Percentiles rank a stretch among this genome's conserved stretches.
Conservation (phyloP, 768 basidiomycete species). For the Cyathus striatus region DNA sequence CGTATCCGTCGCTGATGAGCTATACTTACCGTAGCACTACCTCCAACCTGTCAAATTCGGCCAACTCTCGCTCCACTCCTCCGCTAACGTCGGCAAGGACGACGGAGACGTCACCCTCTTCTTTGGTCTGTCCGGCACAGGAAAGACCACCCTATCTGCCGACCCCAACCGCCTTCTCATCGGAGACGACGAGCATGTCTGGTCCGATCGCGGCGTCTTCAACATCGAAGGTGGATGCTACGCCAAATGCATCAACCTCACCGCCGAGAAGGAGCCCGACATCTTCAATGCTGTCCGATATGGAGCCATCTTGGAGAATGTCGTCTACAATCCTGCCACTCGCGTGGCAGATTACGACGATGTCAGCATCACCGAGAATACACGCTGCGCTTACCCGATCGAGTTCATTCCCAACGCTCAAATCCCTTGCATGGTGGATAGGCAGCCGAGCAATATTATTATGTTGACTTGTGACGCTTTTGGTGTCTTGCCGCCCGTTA, state of each 20-base stretch:
- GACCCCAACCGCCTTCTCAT: slow-evolving; percentile 92
- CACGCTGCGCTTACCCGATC: slow-evolving; percentile 98
- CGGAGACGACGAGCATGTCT: slow-evolving; percentile 99
- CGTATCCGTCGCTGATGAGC: too few species aligned
- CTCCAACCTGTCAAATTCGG: slow-evolving; percentile 98
- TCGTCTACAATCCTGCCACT: slow-evolving; percentile 85
- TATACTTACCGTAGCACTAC: slow-evolving; percentile 65
- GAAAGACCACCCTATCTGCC: slow-evolving; percentile 97
- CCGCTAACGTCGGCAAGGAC: slow-evolving; percentile 90
- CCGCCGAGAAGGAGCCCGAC: slow-evolving; percentile 96
- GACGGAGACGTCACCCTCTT: slow-evolving; percentile 94
- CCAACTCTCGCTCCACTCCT: slow-evolving; percentile 95
- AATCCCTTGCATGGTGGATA: slow-evolving; percentile 84
- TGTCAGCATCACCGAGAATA: slow-evolving; percentile 96
- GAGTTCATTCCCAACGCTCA: slow-evolving; percentile 94
- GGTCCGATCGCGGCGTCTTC: slow-evolving; percentile 98
- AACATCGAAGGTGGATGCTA: slow-evolving; percentile 99
- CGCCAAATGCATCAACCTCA: slow-evolving; percentile 96
- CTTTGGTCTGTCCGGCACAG: slow-evolving; percentile 97
- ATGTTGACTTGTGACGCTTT: slow-evolving; percentile 98
- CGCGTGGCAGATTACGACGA: slow-evolving; percentile 95
- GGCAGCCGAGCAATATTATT: slow-evolving; percentile 91
- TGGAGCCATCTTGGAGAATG: slow-evolving; percentile 97
- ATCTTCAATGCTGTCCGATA: slow-evolving; percentile 94
- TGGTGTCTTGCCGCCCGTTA: slow-evolving; percentile 95